Evolutionary conservation across 2,329 filamentous ascomycete genomes (phyloP).

Genomic region (Fusarium sororula): DNA sequence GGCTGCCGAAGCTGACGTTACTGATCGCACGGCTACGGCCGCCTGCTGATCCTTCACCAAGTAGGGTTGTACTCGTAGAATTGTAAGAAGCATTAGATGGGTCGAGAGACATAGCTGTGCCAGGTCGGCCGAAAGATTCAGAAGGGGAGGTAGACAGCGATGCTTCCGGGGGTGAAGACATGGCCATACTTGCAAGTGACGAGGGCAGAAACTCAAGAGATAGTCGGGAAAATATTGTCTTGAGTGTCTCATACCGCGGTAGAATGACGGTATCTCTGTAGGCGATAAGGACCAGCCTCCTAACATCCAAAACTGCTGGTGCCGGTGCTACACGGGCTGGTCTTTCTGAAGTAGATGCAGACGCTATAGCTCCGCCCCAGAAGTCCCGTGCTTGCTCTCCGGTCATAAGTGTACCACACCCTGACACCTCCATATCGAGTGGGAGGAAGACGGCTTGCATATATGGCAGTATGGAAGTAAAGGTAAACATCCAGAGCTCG

Average conservation of each 20-base stretch:
- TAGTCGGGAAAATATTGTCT: slow-evolving; percentile 88
- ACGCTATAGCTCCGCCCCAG: slow-evolving; percentile 76
- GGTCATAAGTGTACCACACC: slow-evolving; percentile 80
- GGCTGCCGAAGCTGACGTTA: slow-evolving; percentile 77
- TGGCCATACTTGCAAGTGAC: slow-evolving; percentile 60
- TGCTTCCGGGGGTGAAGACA: slow-evolving; percentile 63
- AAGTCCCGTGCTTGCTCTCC: slow-evolving; percentile 85
- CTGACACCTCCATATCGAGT: slow-evolving; percentile 91
- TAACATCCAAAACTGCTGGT: slow-evolving; percentile 77
- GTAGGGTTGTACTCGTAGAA: slow-evolving; percentile 79
- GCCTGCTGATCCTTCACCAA: slow-evolving; percentile 69
- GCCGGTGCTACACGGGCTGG: slow-evolving; percentile 56
- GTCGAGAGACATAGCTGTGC: slow-evolving; percentile 80
- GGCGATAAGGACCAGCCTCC: slow-evolving; percentile 85
- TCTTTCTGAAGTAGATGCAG: slow-evolving; percentile 44
- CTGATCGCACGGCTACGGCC: slow-evolving; percentile 83
- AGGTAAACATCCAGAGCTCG: slow-evolving; percentile 93
- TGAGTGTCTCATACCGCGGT: slow-evolving; percentile 87
- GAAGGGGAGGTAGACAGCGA: slow-evolving; percentile 62
- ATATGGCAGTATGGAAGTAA: slow-evolving; percentile 89
- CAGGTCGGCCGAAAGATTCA: slow-evolving; percentile 65
- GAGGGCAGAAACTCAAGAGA: slow-evolving; percentile 80
- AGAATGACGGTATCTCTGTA: slow-evolving; percentile 92
- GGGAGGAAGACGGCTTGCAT: slow-evolving; percentile 95
- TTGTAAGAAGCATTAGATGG: slow-evolving; percentile 81